These are phyloP conservation scores for Citrus mangshanensis DNA, from an alignment of 345 rosid genomes.

Conservation along the genomic window DNA sequence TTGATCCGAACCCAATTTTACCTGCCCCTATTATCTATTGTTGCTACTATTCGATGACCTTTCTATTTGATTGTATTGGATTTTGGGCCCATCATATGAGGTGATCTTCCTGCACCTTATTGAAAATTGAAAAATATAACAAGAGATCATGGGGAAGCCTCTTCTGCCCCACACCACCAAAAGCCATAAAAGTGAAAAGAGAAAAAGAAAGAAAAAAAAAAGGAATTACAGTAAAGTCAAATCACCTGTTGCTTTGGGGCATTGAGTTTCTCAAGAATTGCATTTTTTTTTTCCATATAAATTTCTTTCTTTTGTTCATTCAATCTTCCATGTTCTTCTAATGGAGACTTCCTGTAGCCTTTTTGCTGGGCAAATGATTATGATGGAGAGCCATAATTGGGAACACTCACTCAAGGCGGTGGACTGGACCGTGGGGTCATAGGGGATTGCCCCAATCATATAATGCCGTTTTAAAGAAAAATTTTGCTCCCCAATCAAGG, in stretches of 20 bases:
- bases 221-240: conserved; percentile 14
- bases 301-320: background rate
- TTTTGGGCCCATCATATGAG: conserved; percentile 3
- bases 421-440: conserved; percentile 25
- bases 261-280: background rate
- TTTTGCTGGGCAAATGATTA: conserved; percentile 1
- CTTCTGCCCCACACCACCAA: background rate
- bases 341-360: background rate
- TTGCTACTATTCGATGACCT: background rate
- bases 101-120: background rate
- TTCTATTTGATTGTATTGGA: background rate
- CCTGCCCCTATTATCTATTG: background rate
- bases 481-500: background rate
- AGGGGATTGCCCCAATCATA: background rate
- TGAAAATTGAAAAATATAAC: too few species aligned
- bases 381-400: conserved; percentile 20
- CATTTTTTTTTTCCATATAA: background rate
- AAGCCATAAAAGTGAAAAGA: background rate
- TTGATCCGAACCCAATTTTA: too few species aligned
- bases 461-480: background rate
- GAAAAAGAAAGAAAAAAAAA: background rate
- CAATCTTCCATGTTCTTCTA: background rate
- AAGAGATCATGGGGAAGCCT: background rate
- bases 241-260: conserved; percentile 9
- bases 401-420: conserved; percentile 12